Base-by-base conservation (phyloP, 73 alveolate species). In the Breviolum minutum region DNA sequence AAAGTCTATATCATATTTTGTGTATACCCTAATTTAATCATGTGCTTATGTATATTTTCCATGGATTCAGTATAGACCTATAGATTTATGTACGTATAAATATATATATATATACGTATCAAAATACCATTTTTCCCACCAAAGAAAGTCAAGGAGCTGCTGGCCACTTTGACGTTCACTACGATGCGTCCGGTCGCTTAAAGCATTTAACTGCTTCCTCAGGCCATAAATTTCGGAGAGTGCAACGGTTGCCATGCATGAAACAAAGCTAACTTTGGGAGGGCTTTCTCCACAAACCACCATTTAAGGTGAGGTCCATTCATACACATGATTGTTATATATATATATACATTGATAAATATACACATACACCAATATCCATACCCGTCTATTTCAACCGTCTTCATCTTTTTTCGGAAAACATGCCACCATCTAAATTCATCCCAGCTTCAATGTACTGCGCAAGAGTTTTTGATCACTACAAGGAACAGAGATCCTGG, bases 401-500 rank as follows among this genome's bases (percentile, higher is more conserved):
- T 16, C 26, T 66, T 66, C 22, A 66, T 20, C 74, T 7, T 66
- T 16, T 64, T 16, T 13, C 9, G 74, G 16, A 66, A 20, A 20
- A 8, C 54, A 9, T 76, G 86, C 27, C 6, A 76, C 19, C 54
- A 80, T n/a, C 69, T 26, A 13, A 26, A 80, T 80, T 76, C 86
- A 12, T 8, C 77, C 61, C 73, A 61, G 70, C 20, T 22, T 63
- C 86, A 88, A 32, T 9, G 95, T 88, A 61, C 61, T 30, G 73
- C 95, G 95, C 61, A 88, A 70, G 61, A 88, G 63, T 85, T 69
- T 88, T 62, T 88, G 95, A 20, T 88, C 95, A 24, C 71, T 74
- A 85, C 95, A 88, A 32, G 95, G 95, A 26, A 88, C 85, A 17
- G 95, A 63, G 70, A 88, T 54, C 95, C 95, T 88, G 27, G 10